Conservation (phyloP, 768 basidiomycete genomes). For the Podaxis carcinomalis region DNA sequence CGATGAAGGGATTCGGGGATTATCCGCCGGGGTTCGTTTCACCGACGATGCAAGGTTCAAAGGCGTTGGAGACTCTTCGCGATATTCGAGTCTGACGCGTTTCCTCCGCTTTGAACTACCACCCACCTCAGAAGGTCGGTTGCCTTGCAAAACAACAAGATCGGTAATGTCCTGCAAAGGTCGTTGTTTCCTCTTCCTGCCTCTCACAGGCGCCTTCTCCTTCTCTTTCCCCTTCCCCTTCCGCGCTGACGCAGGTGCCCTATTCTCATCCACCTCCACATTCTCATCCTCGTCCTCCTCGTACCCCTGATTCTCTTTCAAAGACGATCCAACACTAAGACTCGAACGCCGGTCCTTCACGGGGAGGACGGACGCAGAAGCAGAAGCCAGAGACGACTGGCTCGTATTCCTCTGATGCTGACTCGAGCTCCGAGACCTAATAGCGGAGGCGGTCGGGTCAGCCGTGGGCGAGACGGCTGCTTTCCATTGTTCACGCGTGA, state of each 20-base stretch:
- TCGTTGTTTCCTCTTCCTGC: slow-evolving; percentile 23
- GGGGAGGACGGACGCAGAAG: background rate
- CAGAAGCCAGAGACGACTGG: slow-evolving; percentile 12
- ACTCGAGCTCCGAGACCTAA: slow-evolving; percentile 1
- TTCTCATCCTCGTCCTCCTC: background rate
- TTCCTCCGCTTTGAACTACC: background rate
- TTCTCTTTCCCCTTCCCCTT: slow-evolving; percentile 19
- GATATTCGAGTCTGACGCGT: slow-evolving; percentile 1
- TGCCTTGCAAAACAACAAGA: background rate
- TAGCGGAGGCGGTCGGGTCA: slow-evolving; percentile 11
- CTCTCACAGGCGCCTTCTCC: slow-evolving; percentile 3
- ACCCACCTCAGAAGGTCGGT: background rate
- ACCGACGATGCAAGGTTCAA: background rate
- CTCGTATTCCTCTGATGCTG: background rate
- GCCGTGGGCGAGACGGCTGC: slow-evolving; percentile 14
- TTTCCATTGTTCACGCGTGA: slow-evolving; percentile 25
- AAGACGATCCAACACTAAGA: slow-evolving; percentile 11
- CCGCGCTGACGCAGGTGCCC: background rate
- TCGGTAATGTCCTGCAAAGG: slow-evolving; percentile 32
- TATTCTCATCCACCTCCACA: background rate
- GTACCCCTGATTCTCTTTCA: slow-evolving; percentile 10
- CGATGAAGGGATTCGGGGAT: slow-evolving; percentile 21
- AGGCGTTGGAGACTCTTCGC: slow-evolving; percentile 1
- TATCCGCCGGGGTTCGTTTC: background rate
- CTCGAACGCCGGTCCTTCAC: slow-evolving; percentile 20